Conservation (phyloP, 495 filamentous ascomycete species). For the Aspergillus carlsbadensis region DNA sequence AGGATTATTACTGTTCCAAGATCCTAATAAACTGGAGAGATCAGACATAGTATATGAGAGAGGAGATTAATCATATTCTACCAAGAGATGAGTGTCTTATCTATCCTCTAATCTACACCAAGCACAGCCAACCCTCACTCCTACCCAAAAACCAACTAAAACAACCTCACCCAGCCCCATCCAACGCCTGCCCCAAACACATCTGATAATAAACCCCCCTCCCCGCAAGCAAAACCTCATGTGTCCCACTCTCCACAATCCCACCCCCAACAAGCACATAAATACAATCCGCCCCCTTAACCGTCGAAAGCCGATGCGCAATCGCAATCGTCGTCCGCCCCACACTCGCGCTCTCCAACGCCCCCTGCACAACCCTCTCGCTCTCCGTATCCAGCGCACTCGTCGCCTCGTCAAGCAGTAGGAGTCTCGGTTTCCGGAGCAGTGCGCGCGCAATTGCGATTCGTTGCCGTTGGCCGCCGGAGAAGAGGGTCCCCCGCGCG, state of each 20-base stretch:
- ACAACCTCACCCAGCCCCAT: background rate
- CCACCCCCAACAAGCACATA: conserved; percentile 77
- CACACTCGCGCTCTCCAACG: conserved; percentile 64
- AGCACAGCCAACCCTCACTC: no score
- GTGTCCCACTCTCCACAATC: conserved; percentile 71
- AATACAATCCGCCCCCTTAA: conserved; percentile 79
- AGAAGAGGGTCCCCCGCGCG: conserved; percentile 74
- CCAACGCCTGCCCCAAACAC: background rate
- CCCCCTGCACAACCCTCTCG: conserved; percentile 78
- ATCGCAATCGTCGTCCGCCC: conserved; percentile 72
- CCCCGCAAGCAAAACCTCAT: conserved; percentile 56
- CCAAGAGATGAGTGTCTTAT: no score
- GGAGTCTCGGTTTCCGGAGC: conserved; percentile 64
- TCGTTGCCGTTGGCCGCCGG: conserved; percentile 82
- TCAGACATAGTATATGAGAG: no score
- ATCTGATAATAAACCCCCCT: background rate
- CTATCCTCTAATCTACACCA: no score
- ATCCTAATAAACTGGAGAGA: no score
- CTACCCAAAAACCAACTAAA: no score
- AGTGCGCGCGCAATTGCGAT: conserved; percentile 75
- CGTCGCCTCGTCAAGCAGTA: conserved; percentile 81
- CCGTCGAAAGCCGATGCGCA: conserved; percentile 75
- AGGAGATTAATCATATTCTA: no score
- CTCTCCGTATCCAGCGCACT: conserved; percentile 76
- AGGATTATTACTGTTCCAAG: no score